Evolutionary conservation across 2,329 filamentous ascomycete species (phyloP).

Genomic region (Ophiostoma piceae): DNA sequence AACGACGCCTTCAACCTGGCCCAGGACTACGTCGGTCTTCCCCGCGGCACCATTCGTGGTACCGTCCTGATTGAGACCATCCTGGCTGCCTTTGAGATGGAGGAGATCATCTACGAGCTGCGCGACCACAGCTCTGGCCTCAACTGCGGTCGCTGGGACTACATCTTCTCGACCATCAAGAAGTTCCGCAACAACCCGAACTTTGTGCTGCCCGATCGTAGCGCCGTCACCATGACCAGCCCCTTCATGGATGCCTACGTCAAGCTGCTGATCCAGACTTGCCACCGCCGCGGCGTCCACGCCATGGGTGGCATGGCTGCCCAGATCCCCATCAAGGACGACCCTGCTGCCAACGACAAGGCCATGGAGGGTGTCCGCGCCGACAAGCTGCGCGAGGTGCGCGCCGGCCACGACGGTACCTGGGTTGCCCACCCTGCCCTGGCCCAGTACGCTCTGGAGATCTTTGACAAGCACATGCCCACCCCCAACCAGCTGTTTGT

Average conservation of each 20-base stretch:
- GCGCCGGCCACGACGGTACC: constrained; percentile 89
- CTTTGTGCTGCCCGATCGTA: constrained; percentile 90
- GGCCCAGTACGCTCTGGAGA: constrained; percentile 76
- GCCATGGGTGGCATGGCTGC: constrained; percentile 99
- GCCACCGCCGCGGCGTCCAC: constrained; percentile 93
- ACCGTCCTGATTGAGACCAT: constrained; percentile 98
- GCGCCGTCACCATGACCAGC: constrained; percentile 90
- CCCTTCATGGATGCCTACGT: constrained; percentile 98
- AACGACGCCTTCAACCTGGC: constrained; percentile 96
- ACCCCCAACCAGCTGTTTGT: constrained; percentile 94
- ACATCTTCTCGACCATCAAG: constrained; percentile 99
- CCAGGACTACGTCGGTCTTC: constrained; percentile 88
- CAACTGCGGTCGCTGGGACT: constrained; percentile 99
- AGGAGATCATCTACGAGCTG: constrained; percentile 99
- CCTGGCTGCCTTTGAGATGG: constrained; percentile 97
- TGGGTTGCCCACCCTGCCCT: constrained; percentile 97
- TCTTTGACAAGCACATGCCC: constrained; percentile 99
- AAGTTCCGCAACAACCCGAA: constrained; percentile 93
- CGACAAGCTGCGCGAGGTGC: constrained; percentile 93
- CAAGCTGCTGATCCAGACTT: constrained; percentile 95
- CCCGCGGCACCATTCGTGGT: constrained; percentile 83
- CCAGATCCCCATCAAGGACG: constrained; percentile 97
- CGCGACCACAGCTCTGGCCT: constrained; percentile 92
- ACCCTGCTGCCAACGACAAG: constrained; percentile 82
- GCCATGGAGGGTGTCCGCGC: constrained; percentile 90